Evolutionary conservation across 129 eudicot species (phyloP).

Genomic region (Erigeron canadensis): DNA sequence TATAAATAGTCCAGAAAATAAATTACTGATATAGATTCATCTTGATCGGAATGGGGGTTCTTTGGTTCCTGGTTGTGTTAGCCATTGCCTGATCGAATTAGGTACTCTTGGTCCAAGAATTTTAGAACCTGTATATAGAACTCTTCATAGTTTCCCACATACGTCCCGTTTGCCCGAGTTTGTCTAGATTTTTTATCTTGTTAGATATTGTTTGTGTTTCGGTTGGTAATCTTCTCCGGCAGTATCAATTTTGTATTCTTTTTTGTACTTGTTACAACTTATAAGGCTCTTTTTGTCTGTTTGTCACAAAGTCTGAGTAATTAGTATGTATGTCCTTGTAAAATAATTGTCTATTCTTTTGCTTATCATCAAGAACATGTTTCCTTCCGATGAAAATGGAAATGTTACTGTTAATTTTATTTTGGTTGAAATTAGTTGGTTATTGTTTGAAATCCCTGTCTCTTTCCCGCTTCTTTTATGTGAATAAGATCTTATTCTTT

Average conservation of each 20-base stretch:
- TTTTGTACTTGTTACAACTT: constrained; percentile 34
- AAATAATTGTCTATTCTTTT: constrained; percentile 21
- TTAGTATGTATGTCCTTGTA: constrained; percentile 33
- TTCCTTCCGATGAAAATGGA: not conserved
- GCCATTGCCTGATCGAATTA: constrained; percentile 22
- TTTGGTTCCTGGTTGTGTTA: constrained; percentile 24
- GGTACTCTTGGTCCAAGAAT: not conserved
- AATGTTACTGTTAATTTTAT: not conserved
- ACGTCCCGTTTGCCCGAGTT: constrained; percentile 3
- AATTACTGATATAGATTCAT: constrained; percentile 9
- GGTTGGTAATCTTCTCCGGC: not conserved
- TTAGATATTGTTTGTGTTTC: constrained; percentile 27
- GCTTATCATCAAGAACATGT: not conserved
- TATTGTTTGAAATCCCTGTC: not conserved
- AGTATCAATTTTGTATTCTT: constrained; percentile 34
- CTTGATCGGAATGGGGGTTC: constrained; percentile 19
- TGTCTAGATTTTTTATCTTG: constrained; percentile 7
- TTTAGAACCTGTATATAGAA: constrained; percentile 11
- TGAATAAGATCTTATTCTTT: not conserved
- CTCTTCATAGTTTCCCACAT: constrained; percentile 2
- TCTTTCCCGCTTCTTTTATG: not conserved
- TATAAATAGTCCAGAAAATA: constrained; percentile 25
- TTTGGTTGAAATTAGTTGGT: not conserved
- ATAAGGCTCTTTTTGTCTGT: constrained; percentile 28
- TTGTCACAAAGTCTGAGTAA: constrained; percentile 16